Evolutionary conservation across 176 grass and related monocot genomes (phyloP).

Genomic region (Ensete glaucum): DNA sequence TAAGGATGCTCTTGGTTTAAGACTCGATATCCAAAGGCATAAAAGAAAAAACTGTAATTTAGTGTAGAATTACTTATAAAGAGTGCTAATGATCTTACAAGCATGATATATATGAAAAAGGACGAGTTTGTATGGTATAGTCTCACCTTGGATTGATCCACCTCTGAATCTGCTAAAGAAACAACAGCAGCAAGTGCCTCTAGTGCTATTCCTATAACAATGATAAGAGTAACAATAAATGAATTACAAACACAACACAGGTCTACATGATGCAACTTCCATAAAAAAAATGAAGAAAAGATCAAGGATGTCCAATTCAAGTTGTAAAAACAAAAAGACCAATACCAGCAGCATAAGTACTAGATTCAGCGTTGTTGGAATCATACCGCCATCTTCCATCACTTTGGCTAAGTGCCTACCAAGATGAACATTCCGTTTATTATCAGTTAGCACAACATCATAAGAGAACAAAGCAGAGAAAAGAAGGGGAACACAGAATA

Average conservation of each 20-base stretch:
- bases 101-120: neutral
- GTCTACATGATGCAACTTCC: neutral
- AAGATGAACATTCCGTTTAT: conserved; percentile 5
- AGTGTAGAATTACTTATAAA: neutral
- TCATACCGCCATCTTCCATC: conserved; percentile 94
- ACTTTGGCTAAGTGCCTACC: conserved; percentile 81
- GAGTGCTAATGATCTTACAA: neutral
- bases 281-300: neutral
- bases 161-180: conserved; percentile 51
- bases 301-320: neutral
- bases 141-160: conserved; percentile 71
- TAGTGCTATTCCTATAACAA: conserved; percentile 63
- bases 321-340: conserved; percentile 7
- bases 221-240: conserved; percentile 5
- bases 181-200: conserved; percentile 71
- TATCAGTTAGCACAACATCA: neutral
- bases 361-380: conserved; percentile 81
- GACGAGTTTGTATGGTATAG: too few relatives aligned
- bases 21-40: neutral
- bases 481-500: neutral
- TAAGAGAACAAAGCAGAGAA: neutral
- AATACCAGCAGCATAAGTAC: conserved; percentile 86
- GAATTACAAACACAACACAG: neutral
- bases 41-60: neutral
- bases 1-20: neutral